Conservation (phyloP, 805 yeast species). For the Starmerella apis region DNA sequence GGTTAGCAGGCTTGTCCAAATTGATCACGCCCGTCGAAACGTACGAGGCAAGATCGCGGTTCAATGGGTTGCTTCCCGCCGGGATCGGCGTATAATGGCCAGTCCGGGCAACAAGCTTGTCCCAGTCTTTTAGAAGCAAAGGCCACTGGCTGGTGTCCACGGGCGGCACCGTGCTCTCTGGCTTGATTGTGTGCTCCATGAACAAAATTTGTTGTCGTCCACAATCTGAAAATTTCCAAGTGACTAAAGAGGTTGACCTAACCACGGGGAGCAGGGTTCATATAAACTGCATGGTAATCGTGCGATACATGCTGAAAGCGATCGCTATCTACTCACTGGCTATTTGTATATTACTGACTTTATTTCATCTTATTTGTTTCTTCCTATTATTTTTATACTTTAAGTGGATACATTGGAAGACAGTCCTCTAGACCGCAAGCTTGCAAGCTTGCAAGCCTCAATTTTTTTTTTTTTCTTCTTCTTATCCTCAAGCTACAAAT, state of each 20-base stretch:
- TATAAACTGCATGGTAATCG: neutral
- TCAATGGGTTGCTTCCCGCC: slow-evolving; percentile 85
- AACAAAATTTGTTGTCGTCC: slow-evolving; percentile 10
- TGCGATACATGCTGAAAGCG: neutral
- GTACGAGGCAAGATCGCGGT: slow-evolving; percentile 84
- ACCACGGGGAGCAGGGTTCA: neutral
- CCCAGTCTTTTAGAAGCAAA: slow-evolving; percentile 81
- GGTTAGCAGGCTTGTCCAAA: slow-evolving; percentile 95
- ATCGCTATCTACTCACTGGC: neutral
- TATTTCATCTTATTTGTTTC: too few species aligned
- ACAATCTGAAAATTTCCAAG: slow-evolving; percentile 2
- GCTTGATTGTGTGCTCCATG: slow-evolving; percentile 55
- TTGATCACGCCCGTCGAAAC: slow-evolving; percentile 92
- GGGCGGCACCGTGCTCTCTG: slow-evolving; percentile 63
- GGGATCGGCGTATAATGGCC: slow-evolving; percentile 98
- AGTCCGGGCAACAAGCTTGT: slow-evolving; percentile 84
- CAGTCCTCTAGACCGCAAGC: too few species aligned
- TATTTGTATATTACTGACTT: too few species aligned
- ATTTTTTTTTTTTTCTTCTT: too few species aligned
- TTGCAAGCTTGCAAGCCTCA: too few species aligned
- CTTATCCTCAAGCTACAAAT: too few species aligned
- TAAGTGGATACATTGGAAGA: too few species aligned
- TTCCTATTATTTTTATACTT: too few species aligned
- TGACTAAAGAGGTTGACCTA: slow-evolving; percentile 8
- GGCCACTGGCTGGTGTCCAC: slow-evolving; percentile 95